Evolutionary conservation across 768 basidiomycete species (phyloP), one percentile per base, ranked within the genome.

Genomic region (Leccinum incarnatum): DNA sequence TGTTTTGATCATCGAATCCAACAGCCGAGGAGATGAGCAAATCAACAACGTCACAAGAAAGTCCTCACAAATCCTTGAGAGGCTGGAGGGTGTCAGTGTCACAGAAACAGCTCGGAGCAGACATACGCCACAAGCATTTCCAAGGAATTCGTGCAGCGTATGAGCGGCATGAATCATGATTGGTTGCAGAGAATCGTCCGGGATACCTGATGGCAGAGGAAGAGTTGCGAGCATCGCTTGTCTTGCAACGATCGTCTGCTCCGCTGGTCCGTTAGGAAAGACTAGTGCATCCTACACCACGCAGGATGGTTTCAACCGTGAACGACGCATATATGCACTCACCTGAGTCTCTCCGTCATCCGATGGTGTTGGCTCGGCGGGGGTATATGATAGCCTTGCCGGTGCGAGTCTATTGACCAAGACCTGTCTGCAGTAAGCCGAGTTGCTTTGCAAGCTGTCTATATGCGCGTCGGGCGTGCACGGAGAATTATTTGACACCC

Each of bases 101-200:
- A 2, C 36, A 4, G 53, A 12, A 23, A 45, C 27, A 51, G 12
- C 12, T 25, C 32, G 25, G 49, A 54, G 21, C 17, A 52, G 32
- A 75, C 81, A 63, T 75, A 89, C 89, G 29, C 82, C 81, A 11
- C 83, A 77, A 12, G 79, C 76, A 57, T 79, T 82, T 17, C 77
- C 78, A 4, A 91, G 74, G 62, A 91, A 90, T 58, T 91, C 90
- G 48, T 88, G 84, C 12, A 92, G 68, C 15, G 83, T 86, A 61
- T 83, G 78, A 8, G 85, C 78, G 8, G 83, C 60, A 7, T 88
- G 89, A 29, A 92, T 82, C 51, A 83, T 61, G 56, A 92, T 85
- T 0, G 90, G 90, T 53, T 80, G 84, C 49, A 92, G 76, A 2
- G 81, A 81, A 53, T 87, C 86, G 37, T 84, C 82, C 0, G 89